These are phyloP conservation scores for Globisporangium acanthophoron DNA, from an alignment of 352 stramenopile species.

Conservation along the genomic window DNA sequence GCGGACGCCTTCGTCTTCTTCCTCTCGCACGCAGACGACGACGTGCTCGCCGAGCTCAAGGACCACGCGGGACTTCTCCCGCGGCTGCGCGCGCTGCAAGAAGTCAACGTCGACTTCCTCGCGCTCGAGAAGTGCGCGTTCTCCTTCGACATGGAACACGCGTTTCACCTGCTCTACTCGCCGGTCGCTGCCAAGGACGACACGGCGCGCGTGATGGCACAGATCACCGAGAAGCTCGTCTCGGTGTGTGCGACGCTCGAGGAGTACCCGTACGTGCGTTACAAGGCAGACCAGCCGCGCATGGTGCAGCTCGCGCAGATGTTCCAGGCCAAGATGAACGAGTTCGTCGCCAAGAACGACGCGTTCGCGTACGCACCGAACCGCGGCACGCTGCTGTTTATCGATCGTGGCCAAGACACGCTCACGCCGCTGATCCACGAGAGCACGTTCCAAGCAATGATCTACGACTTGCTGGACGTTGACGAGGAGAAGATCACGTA, in stretches of 20 bases:
- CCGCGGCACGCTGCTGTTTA: constrained; percentile 91
- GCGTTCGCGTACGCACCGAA: constrained; percentile 89
- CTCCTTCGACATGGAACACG: constrained; percentile 89
- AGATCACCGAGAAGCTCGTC: constrained; percentile 91
- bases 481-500: constrained; percentile 93
- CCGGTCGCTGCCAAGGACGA: constrained; percentile 42
- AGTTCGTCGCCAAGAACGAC: constrained; percentile 90
- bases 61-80: constrained; percentile 72
- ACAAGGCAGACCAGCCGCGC: constrained; percentile 70
- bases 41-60: constrained; percentile 84
- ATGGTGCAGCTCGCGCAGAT: constrained; percentile 87
- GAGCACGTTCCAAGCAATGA: constrained; percentile 97
- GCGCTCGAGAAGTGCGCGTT: constrained; percentile 92
- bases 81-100: constrained; percentile 82
- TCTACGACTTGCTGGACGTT: constrained; percentile 94
- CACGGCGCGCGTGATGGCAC: constrained; percentile 27
- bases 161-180: constrained; percentile 80
- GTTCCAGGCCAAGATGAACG: constrained; percentile 95
- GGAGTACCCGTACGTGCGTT: constrained; percentile 96
- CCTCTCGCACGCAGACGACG: constrained; percentile 75
- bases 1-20: constrained; percentile 93
- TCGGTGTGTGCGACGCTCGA: constrained; percentile 96
- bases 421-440: constrained; percentile 96
- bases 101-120: constrained; percentile 97
- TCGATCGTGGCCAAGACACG: constrained; percentile 93